These are phyloP conservation scores for Pyrenula massariospora DNA, from an alignment of 495 filamentous ascomycete species.

Conservation along the genomic window DNA sequence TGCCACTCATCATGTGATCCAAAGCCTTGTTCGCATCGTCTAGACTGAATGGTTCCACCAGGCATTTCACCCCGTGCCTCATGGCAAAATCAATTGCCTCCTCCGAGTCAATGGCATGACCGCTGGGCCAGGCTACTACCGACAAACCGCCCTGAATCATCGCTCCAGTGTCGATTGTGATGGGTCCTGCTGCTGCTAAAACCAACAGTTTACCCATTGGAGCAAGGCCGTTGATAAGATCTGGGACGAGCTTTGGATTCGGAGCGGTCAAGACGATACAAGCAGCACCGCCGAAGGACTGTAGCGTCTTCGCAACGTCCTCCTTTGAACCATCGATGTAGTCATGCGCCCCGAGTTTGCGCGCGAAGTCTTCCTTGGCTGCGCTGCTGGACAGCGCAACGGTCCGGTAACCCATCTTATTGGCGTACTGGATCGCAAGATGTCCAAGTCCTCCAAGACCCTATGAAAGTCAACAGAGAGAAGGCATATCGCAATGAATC, in stretches of 20 bases:
- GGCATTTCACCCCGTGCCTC: slow-evolving; percentile 44
- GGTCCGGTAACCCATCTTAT: slow-evolving; percentile 52
- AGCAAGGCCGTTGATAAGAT: slow-evolving; percentile 43
- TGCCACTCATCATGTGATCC: slow-evolving; percentile 30
- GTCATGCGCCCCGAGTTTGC: slow-evolving; percentile 51
- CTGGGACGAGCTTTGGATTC: slow-evolving; percentile 36
- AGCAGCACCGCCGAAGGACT: slow-evolving; percentile 48
- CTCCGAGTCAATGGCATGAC: slow-evolving; percentile 51
- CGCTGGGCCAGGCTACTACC: slow-evolving; percentile 50
- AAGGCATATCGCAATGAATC: too few relatives aligned
- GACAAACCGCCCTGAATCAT: slow-evolving; percentile 32
- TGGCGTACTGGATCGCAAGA: slow-evolving; percentile 54
- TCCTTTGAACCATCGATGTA: slow-evolving; percentile 51
- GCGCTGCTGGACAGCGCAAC: slow-evolving; percentile 48
- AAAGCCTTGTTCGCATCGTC: slow-evolving; percentile 42
- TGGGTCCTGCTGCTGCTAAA: slow-evolving; percentile 27
- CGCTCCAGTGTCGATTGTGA: slow-evolving; percentile 9
- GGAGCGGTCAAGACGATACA: slow-evolving; percentile 56
- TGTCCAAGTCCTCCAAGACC: slow-evolving; percentile 59
- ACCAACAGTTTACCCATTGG: slow-evolving; percentile 47
- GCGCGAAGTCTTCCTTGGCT: slow-evolving; percentile 46
- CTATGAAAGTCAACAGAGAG: too few relatives aligned
- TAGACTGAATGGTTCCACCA: slow-evolving; percentile 52
- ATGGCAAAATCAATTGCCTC: slow-evolving; percentile 53
- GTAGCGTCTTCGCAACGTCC: slow-evolving; percentile 36